Conservation (phyloP, 495 filamentous ascomycete species). For the Hypoxylon fragiforme region DNA sequence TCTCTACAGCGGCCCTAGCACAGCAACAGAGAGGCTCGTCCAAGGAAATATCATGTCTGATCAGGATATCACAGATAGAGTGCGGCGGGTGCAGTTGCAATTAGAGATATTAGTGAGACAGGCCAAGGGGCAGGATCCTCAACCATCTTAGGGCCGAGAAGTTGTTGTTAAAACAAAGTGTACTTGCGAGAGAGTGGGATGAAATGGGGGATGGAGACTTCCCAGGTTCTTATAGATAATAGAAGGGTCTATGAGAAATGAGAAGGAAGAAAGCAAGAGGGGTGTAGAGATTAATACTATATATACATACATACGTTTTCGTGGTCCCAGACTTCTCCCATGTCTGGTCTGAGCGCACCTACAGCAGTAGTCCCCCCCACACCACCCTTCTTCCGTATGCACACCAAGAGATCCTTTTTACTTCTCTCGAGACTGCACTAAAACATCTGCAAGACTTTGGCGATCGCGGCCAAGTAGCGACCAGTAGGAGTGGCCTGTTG, state of each 20-base stretch:
- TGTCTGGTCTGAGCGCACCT: slow-evolving; percentile 21
- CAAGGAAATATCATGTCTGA: slow-evolving; percentile 23
- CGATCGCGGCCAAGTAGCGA: too few species aligned
- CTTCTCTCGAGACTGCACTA: too few species aligned
- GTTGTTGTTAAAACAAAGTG: neutral
- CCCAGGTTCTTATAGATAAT: neutral
- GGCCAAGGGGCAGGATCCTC: slow-evolving; percentile 2
- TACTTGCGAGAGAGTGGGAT: neutral
- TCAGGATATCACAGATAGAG: neutral
- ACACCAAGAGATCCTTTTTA: neutral
- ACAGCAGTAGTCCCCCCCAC: slow-evolving; percentile 12
- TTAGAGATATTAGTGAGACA: slow-evolving; percentile 19
- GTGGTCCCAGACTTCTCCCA: slow-evolving; percentile 4
- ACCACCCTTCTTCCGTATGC: slow-evolving; percentile 20
- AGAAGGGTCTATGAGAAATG: neutral
- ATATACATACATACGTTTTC: slow-evolving; percentile 22
- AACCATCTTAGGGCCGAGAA: neutral
- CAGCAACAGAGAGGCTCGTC: slow-evolving; percentile 30
- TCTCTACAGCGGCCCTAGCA: slow-evolving; percentile 23
- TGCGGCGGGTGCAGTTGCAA: slow-evolving; percentile 5
- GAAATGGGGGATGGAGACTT: neutral
- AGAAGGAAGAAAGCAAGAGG: neutral
- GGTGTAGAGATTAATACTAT: slow-evolving; percentile 17
- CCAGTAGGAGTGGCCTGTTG: neutral
- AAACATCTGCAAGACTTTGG: neutral